These are phyloP conservation scores for Gnaphalium uliginosum DNA, from an alignment of 129 eudicot species.

Conservation along the genomic window DNA sequence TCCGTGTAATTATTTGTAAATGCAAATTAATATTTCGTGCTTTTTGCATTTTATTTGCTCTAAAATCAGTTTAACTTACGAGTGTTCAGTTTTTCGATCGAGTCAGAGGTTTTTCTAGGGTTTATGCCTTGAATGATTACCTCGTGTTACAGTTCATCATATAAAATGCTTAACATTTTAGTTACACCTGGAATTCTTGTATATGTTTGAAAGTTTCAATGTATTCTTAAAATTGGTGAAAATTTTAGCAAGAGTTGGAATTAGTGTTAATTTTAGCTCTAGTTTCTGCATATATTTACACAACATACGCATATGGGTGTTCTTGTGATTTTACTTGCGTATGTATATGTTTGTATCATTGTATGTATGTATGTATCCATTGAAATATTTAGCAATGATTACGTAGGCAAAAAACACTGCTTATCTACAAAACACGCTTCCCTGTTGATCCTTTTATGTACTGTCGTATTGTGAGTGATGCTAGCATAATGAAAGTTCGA, in stretches of 20 bases:
- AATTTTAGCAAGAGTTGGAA: neutral
- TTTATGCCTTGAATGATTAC: neutral
- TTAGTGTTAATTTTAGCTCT: constrained; percentile 7
- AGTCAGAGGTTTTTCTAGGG: neutral
- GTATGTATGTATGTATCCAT: neutral
- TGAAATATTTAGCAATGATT: neutral
- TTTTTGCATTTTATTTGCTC: neutral
- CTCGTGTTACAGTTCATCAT: neutral
- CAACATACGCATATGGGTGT: neutral
- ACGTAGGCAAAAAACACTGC: too few relatives aligned
- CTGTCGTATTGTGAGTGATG: neutral
- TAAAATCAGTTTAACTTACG: neutral
- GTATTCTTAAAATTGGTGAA: neutral
- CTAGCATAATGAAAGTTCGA: neutral
- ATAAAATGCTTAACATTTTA: neutral
- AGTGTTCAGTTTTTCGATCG: neutral
- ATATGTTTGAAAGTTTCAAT: neutral
- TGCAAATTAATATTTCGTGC: neutral
- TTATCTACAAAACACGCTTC: too few relatives aligned
- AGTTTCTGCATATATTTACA: too few relatives aligned
- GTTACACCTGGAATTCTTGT: neutral
- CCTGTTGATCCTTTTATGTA: too few relatives aligned
- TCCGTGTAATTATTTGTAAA: neutral
- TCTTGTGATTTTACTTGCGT: neutral
- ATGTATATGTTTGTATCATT: too few relatives aligned